Base-by-base conservation (phyloP, 2,329 filamentous ascomycete species). In the Aureobasidium leucospermi region DNA sequence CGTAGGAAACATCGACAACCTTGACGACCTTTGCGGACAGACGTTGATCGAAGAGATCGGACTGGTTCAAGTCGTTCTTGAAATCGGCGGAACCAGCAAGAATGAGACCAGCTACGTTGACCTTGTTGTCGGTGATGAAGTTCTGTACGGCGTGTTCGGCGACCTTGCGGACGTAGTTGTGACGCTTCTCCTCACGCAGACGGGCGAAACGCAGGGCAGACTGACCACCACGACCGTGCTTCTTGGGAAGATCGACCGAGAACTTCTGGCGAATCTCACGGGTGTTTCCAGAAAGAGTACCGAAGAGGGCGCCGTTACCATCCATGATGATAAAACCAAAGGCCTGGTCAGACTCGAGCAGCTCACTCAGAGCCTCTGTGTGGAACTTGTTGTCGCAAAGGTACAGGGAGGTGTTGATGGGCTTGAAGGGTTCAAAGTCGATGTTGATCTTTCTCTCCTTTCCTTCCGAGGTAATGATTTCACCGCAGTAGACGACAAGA, bases 311-410 rank as follows among this genome's bases (percentile, higher is more conserved):
- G 69, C 94, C 95, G 77, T 99, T 99, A 79, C 94, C 94, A 73
- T 99, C 94, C 94, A 99, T 99, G 79, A 99, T 87, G 75, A 99
- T 99, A 79, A 99, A 99, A 59, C 94, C 94, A 69, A 99, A 99
- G 78, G 96, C 96, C 78, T 97, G 94, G 74, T 99, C 94, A 16
- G 93, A 96, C 78, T 99, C 94, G 66, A 99, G 87, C 70, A 99
- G 84, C 79, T 99, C 94, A 66, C 92, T 94, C 66, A 99, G 80
- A 16, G 94, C 93, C 77, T 99, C 94, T 60, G 94, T 99, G 74
- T 99, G 94, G 78, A 99, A 99, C 74, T 99, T 99, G 83, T 99
- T 99, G 85, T 99, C 94, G 79, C 94, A 99, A 63, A 99, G 89
- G 76, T 99, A 99, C 48, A 99, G 84, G 46, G 95, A 99, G 38